Percentiles rank a stretch among this genome's conserved stretches.
These are phyloP conservation scores for Theobroma cacao DNA, from an alignment of 345 rosid genomes.

Conservation along the genomic window DNA sequence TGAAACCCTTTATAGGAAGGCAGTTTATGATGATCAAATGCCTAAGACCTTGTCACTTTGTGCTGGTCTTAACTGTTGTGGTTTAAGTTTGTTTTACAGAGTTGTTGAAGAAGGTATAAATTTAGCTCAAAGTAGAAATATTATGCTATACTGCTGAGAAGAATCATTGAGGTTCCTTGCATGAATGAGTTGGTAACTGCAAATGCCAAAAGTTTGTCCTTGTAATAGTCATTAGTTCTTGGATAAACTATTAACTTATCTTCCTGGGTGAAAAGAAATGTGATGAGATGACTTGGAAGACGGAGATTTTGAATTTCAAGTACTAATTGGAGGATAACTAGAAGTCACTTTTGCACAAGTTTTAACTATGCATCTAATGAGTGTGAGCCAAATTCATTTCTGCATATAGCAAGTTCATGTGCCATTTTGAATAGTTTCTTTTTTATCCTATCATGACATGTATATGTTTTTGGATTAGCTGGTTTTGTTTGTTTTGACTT, in stretches of 20 bases:
- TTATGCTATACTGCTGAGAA: not conserved
- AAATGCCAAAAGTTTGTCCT: not conserved
- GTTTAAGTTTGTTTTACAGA: too few species aligned
- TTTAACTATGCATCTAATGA: not conserved
- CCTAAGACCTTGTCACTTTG: not conserved
- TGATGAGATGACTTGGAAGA: not conserved
- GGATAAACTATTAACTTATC: not conserved
- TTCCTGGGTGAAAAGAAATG: not conserved
- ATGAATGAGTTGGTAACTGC: not conserved
- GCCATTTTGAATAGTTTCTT: too few species aligned
- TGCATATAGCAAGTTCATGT: too few species aligned
- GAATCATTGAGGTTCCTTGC: not conserved
- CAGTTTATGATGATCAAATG: not conserved
- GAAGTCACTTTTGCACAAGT: not conserved
- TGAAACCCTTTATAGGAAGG: too few species aligned
- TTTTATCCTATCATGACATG: too few species aligned
- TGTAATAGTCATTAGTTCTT: not conserved
- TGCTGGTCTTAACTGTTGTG: not conserved
- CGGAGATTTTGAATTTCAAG: not conserved
- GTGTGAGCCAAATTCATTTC: not conserved
- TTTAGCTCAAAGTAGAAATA: too few species aligned
- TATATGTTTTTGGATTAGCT: too few species aligned
- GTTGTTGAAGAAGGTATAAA: too few species aligned
- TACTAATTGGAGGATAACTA: not conserved
- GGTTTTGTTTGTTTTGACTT: too few species aligned